Conservation (phyloP, 2,329 filamentous ascomycete species). For the Setomelanomma holmii region DNA sequence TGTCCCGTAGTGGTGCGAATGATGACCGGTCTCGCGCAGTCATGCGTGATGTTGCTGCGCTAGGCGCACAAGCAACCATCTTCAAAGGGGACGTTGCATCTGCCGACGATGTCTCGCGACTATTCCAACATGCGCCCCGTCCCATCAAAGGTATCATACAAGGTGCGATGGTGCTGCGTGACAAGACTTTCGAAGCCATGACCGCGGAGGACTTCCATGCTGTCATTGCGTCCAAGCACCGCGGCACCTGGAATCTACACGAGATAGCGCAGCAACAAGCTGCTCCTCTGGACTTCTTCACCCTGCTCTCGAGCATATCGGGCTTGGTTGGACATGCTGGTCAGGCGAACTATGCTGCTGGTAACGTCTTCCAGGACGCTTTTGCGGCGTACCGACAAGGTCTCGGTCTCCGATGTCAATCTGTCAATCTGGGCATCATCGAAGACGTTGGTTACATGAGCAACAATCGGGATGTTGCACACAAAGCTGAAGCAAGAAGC, state of each 20-base stretch:
- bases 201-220: constrained; percentile 13
- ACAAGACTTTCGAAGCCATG: constrained; percentile 16
- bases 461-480: not conserved
- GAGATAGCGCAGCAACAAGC: too few species aligned
- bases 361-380: too few species aligned
- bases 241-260: constrained; percentile 36
- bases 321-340: too few species aligned
- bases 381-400: too few species aligned
- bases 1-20: not conserved
- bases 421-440: not conserved
- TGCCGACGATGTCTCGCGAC: not conserved
- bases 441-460: not conserved
- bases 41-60: not conserved
- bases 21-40: not conserved
- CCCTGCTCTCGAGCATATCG: too few species aligned
- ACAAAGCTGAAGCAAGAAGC: not conserved
- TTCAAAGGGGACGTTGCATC: not conserved
- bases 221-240: constrained; percentile 19
- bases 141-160: not conserved
- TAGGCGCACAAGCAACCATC: not conserved
- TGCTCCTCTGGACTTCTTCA: too few species aligned
- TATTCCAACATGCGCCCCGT: not conserved
- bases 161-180: not conserved
- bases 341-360: too few species aligned
- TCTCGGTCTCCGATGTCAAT: not conserved